Evolutionary conservation across 2,329 filamentous ascomycete genomes (phyloP).

Genomic region (Ophiosphaerella herpotricha): DNA sequence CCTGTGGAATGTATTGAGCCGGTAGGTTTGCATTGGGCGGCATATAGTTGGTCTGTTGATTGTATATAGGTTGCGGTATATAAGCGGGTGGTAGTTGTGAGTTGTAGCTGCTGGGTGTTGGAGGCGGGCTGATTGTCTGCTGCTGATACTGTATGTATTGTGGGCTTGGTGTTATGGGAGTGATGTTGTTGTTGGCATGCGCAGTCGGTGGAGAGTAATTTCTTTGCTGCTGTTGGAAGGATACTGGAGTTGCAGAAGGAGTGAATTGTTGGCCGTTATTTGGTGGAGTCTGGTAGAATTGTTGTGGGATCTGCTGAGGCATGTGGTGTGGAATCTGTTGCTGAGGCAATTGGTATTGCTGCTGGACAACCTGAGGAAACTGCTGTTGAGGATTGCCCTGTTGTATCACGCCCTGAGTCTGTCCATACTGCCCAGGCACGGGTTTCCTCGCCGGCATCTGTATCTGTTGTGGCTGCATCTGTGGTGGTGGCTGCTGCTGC

Average conservation of each 20-base stretch:
- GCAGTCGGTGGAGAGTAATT: not conserved
- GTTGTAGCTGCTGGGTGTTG: not conserved
- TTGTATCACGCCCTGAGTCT: not conserved
- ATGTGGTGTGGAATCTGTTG: not conserved
- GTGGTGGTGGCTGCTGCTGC: too few species aligned
- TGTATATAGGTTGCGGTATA: not conserved
- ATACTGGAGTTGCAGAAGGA: not conserved
- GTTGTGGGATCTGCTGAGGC: not conserved
- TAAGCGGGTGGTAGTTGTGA: not conserved
- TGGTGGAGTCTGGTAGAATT: not conserved
- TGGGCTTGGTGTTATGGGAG: not conserved
- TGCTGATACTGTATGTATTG: not conserved
- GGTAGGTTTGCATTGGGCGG: not conserved
- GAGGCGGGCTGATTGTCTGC: not conserved
- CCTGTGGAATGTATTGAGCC: too few species aligned
- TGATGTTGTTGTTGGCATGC: not conserved
- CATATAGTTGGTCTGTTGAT: not conserved
- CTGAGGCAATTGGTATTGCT: not conserved
- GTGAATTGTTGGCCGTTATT: not conserved
- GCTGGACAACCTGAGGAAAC: not conserved
- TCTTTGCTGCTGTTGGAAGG: not conserved
- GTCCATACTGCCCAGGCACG: not conserved
- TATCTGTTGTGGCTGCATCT: not conserved
- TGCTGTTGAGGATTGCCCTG: slow-evolving; percentile 1
- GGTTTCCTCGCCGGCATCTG: not conserved